Base-by-base conservation (phyloP, 441 rosid species). In the Gossypium davidsonii region DNA sequence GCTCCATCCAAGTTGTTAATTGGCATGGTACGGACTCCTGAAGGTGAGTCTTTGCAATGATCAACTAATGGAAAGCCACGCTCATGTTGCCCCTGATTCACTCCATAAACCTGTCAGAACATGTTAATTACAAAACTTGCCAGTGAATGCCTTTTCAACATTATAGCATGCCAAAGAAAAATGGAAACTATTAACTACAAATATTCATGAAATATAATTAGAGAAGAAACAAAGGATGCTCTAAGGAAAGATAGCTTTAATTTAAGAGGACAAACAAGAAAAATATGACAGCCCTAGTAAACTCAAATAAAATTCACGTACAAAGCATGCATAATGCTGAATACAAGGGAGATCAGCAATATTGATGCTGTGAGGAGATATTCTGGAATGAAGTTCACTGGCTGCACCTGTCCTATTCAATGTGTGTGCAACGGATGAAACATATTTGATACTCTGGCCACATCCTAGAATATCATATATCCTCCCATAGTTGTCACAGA, bases 41-140 rank as follows among this genome's bases (percentile, higher is more conserved):
- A 76, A 48, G 87, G 81, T 17, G 91, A 78, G 58, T 80, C 86
- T 81, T 90, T 91, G 87, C 92, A 80, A 1, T 87, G 88, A 75
- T 79, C 90, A 79, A 79, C 79, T 25, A 86, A 78, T 44, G 89
- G 71, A 70, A 89, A 84, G 56, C 77, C 80, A 21, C 77, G 83
- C 58, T 83, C 83, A 31, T 86, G 76, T 62, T 94, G 91, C 62
- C 85, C 92, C 72, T 78, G 94, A 72, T 76, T 87, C 75, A 83
- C 64, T 74, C 75, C 85, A 83, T 78, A 85, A 79, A 78, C 91
- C 99, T 91, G 86, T 70, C 70, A 65, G 8, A 39, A 79, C 67
- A 70, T 44, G 66, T 66, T 67, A 80, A 72, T 67, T 10, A 72
- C 44, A 67, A 64, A 69, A 75, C 74, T 61, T 68, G 65, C 34